Evolutionary conservation across 208 protist species (phyloP), one percentile per base, ranked within the genome.

Genomic region (Sergeia podlipaevii): DNA sequence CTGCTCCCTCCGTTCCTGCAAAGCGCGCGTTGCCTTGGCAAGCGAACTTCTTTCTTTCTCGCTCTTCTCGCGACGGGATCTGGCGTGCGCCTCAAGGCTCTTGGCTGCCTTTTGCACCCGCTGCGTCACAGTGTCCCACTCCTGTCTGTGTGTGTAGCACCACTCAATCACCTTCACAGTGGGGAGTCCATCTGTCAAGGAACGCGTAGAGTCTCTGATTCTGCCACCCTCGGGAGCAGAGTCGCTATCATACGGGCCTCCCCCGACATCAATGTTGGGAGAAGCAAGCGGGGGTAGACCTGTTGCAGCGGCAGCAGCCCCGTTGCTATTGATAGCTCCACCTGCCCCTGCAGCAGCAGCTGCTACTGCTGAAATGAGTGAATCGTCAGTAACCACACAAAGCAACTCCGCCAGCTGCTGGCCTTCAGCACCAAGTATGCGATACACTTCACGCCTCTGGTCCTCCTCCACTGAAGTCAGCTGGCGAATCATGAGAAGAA

Each of bases 111-210:
- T 26, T 0, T 4, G 36, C 11, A 76, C 46, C 21, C 59, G 54
- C 17, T 60, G 50, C 10, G 20, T 32, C 3, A 78, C 26, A 17
- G 49, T 34, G 4, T 45, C 37, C 66, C 72, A 78, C 11, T 50
- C 27, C 0, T 17, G 41, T 1, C 11, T 11, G 52, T 77, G 45
- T 56, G 61, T 49, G 8, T 36, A 56, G 48, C 75, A 65, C 80
- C 80, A 89, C 5, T 77, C 60, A 24, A 89, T 72, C 38, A 87
- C 54, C 47, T 79, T 74, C 17, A 70, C 42, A 2, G 74, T 73
- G 30, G 52, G 71, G 32, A 74, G 34, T 5, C 37, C 60, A 2
- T 44, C 56, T 5, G 20, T n/a, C n/a, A n/a, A n/a, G n/a, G n/a
- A n/a, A n/a, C n/a, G n/a, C n/a, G n/a, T n/a, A n/a, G n/a, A n/a